Conservation (phyloP, 441 rosid species). For the Mallotus repandus region DNA sequence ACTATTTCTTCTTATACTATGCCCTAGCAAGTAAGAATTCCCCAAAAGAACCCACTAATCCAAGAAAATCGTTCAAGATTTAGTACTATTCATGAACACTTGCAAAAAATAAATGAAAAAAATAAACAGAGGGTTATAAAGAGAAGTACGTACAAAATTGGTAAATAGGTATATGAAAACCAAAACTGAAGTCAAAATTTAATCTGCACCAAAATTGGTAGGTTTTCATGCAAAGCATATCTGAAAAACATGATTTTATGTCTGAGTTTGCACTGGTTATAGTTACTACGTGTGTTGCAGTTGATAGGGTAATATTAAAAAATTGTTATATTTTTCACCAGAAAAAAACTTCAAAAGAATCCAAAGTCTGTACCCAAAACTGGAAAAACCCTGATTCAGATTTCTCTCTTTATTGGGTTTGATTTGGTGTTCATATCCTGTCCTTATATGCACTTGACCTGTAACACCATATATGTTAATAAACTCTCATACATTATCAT, state of each 20-base stretch:
- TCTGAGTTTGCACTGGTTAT: neutral
- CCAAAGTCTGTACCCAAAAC: conserved; percentile 9
- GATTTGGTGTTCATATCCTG: conserved; percentile 21
- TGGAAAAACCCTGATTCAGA: conserved; percentile 15
- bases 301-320: neutral
- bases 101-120: too few species aligned
- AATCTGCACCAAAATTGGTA: conserved; percentile 11
- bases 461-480: conserved; percentile 9
- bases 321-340: neutral
- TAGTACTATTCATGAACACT: neutral
- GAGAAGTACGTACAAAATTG: neutral
- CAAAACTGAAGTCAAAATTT: neutral
- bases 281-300: conserved; percentile 5
- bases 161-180: neutral
- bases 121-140: too few species aligned
- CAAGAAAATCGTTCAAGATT: too few species aligned
- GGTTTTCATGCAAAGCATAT: conserved; percentile 7
- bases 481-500: conserved; percentile 4
- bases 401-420: conserved; percentile 12
- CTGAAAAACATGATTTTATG: too few species aligned
- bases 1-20: too few species aligned
- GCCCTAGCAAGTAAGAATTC: too few species aligned
- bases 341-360: conserved; percentile 5
- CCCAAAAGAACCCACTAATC: too few species aligned
- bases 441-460: conserved; percentile 13